Base-by-base conservation (phyloP, 768 basidiomycete genomes). In the button mushroom (Agaricus bisporus) region DNA sequence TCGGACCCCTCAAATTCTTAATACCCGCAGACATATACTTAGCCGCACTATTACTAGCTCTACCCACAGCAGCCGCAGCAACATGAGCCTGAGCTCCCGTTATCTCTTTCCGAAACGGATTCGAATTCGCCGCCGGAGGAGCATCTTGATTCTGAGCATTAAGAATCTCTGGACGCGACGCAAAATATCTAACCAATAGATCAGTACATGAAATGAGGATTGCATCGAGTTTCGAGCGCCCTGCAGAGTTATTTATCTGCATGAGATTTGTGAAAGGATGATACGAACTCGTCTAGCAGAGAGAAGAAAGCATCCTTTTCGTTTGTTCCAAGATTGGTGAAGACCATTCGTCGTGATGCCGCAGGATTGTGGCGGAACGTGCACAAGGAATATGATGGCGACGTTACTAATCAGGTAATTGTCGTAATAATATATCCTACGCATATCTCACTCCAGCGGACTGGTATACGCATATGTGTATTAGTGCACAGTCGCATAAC, bases 271-370 rank as follows among this genome's bases (percentile, higher is more conserved):
- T 48, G 37, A 32, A 20, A n/a, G 29, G 49, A n/a, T 43, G 22
- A 11, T 29, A 67, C 75, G 69, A 66, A 90, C 89, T 91, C 89
- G 64, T 91, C 89, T 35, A 91, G 72, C 20, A 91, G 77, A 28
- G 78, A 74, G 63, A 91, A 91, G 68, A 91, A 91, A 12, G 89
- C 88, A 51, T 86, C 79, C 66, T 91, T 91, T 66, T 91, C 89
- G 58, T 82, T 70, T 48, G 68, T 56, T 17, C 79, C 72, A 43
- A 91, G 76, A 59, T 78, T 84, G 51, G 86, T 64, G 62, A 91
- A 91, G 39, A 85, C 85, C 88, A 89, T 89, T 43, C 25, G 12
- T 50, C 9, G 28, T 50, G 28, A 32, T 35, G 49, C 43, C 41
- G 42, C 49, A 14, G 39, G 38, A 39, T 17, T 39, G 17, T 39